Conservation (phyloP, 345 rosid species). For the Aegle marmelos region DNA sequence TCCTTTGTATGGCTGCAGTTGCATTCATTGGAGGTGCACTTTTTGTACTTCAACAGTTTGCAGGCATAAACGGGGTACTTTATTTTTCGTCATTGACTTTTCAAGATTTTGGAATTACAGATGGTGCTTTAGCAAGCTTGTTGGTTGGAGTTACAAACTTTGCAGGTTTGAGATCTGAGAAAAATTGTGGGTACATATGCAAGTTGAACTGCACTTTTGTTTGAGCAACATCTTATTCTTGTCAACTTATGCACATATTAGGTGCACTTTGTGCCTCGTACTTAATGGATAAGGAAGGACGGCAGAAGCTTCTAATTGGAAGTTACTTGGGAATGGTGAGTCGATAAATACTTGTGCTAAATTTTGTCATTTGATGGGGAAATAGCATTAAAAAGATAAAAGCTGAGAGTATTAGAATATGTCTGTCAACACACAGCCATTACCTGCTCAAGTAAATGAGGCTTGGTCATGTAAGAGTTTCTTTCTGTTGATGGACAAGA, state of each 20-base stretch:
- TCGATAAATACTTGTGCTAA: constrained; percentile 7
- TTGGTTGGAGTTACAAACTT: constrained; percentile 66
- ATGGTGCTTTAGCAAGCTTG: constrained; percentile 57
- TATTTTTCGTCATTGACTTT: constrained; percentile 81
- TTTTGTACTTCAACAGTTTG: constrained; percentile 73
- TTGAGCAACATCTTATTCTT: constrained; percentile 8
- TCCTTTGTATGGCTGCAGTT: constrained; percentile 46
- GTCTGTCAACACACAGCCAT: neutral
- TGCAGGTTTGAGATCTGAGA: constrained; percentile 45
- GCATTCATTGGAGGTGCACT: constrained; percentile 67
- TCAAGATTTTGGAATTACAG: constrained; percentile 63
- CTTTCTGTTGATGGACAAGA: neutral
- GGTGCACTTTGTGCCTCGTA: constrained; percentile 66
- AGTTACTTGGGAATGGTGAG: constrained; percentile 82
- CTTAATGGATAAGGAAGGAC: constrained; percentile 67
- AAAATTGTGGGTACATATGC: neutral
- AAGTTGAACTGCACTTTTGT: neutral
- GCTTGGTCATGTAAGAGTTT: neutral
- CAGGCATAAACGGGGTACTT: constrained; percentile 83
- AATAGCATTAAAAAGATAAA: neutral
- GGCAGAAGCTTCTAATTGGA: constrained; percentile 61
- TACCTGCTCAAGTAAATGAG: neutral
- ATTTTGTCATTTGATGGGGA: neutral
- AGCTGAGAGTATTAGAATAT: neutral
- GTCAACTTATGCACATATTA: constrained; percentile 20